phyloP scores from a whole-genome alignment of 805 yeast species.

The Metschnikowia hibisci region DNA sequence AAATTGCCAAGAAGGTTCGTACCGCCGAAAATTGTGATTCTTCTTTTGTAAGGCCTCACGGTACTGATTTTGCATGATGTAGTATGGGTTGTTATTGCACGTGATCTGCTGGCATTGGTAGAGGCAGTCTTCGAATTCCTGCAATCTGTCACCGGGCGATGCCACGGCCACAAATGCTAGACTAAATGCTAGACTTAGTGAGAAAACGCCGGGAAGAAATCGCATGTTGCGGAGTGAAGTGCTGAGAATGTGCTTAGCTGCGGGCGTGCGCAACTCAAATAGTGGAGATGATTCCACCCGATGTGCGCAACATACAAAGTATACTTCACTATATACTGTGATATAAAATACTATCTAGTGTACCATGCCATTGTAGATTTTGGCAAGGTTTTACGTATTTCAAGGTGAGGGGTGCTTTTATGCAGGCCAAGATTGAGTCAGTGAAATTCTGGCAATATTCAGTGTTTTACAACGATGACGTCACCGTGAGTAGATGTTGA shows the following conservation, averaged over 20 bases:
- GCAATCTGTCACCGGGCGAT: conserved; percentile 61
- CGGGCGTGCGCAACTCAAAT: conserved; percentile 1
- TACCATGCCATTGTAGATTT: no score
- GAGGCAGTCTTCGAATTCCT: conserved; percentile 53
- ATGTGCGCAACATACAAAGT: no score
- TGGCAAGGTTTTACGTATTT: no score
- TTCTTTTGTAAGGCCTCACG: conserved; percentile 15
- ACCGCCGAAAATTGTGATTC: conserved; percentile 22
- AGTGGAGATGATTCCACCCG: no score
- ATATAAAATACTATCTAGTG: no score
- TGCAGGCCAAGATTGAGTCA: no score
- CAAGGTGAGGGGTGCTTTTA: no score
- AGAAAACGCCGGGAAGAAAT: conserved; percentile 1
- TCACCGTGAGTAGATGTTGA: no score
- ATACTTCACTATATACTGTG: no score
- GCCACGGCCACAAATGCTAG: neutral
- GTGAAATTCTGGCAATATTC: no score
- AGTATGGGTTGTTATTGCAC: conserved; percentile 28
- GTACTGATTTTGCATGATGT: conserved; percentile 24
- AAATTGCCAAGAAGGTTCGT: conserved; percentile 34
- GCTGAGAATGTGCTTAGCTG: neutral
- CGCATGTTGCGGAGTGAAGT: conserved; percentile 1
- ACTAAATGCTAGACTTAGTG: neutral
- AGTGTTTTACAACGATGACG: no score
- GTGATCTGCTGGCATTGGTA: conserved; percentile 45